Base-by-base conservation (phyloP, 352 stramenopile genomes). In the Pythium coloratum region DNA sequence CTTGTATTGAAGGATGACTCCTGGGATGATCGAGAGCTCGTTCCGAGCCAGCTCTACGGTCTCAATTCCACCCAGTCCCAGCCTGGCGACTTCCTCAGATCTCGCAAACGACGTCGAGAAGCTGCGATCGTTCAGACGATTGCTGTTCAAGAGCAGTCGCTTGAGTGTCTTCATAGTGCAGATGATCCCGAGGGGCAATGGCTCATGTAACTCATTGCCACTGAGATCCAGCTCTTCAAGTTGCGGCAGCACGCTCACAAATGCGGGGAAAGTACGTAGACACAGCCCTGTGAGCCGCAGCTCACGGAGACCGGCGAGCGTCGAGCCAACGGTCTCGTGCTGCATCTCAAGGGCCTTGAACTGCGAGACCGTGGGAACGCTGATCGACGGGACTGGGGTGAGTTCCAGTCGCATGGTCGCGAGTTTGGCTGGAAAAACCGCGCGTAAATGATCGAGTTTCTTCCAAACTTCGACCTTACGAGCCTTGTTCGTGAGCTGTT, bases 31-130 rank as follows among this genome's bases (percentile, higher is more conserved):
- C 12, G 66, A 60, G 32, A 71, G 59, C 34, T 71, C 51, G 54
- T 71, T 71, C 7, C 10, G 59, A 26, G 78, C 69, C 18, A 89
- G 64, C 50, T 88, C 77, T 13, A 89, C 64, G 0, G 55, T 66
- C 24, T 32, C 44, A 6, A 71, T 30, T 5, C 2, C 30, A 2
- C 5, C 53, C 8, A 71, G 14, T 2, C n/a, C 42, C 0, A 57
- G 34, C 65, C 36, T 66, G 32, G 47, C n/a, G 0, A 13, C 20
- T 26, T 8, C 18, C 3, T 61, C 55, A 9, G 33, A 9, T 16
- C 54, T 49, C 12, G 36, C 5, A 2, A 30, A 33, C 6, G 40
- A 32, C 3, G 32, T 13, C 6, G 20, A 18, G 56, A 58, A 67
- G 16, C n/a, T 69, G 12, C 6, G 50, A 49, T 67, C 71, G 61